Evolutionary conservation across 2,329 filamentous ascomycete species (phyloP).

Genomic region (Pestalotiopsis sp.): DNA sequence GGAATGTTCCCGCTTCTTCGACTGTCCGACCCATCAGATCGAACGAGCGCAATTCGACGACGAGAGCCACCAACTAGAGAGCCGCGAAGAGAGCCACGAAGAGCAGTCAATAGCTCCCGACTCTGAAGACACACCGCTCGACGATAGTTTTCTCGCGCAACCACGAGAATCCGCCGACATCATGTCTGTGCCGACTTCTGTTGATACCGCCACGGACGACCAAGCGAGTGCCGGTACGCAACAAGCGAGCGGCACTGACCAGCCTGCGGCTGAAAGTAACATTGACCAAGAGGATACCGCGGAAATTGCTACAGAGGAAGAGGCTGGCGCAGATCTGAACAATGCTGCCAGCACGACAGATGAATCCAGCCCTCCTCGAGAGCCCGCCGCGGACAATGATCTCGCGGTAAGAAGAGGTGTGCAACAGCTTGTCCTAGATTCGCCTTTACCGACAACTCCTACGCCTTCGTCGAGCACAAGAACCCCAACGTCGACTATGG

Average conservation of each 20-base stretch:
- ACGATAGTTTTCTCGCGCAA: not conserved
- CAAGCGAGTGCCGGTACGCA: not conserved
- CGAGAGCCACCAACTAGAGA: not conserved
- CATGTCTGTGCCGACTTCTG: not conserved
- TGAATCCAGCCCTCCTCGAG: not conserved
- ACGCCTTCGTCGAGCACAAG: not conserved
- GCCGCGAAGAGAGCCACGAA: not conserved
- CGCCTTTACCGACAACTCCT: not conserved
- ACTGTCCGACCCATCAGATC: constrained; percentile 50
- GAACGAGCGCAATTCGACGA: constrained; percentile 33
- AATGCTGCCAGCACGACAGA: not conserved
- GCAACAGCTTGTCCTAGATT: not conserved
- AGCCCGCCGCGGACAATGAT: not conserved
- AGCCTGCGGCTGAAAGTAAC: not conserved
- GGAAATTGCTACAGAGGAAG: not conserved
- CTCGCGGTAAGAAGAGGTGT: not conserved
- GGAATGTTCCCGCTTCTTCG: constrained; percentile 50
- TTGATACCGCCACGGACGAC: not conserved
- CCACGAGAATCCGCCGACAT: not conserved
- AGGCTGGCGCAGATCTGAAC: not conserved
- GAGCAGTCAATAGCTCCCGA: not conserved
- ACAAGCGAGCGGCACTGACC: not conserved
- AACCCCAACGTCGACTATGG: not conserved
- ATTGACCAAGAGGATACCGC: not conserved
- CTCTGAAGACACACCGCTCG: not conserved